Base-by-base conservation (phyloP, 768 basidiomycete genomes). In the Lyophyllum shimeji region DNA sequence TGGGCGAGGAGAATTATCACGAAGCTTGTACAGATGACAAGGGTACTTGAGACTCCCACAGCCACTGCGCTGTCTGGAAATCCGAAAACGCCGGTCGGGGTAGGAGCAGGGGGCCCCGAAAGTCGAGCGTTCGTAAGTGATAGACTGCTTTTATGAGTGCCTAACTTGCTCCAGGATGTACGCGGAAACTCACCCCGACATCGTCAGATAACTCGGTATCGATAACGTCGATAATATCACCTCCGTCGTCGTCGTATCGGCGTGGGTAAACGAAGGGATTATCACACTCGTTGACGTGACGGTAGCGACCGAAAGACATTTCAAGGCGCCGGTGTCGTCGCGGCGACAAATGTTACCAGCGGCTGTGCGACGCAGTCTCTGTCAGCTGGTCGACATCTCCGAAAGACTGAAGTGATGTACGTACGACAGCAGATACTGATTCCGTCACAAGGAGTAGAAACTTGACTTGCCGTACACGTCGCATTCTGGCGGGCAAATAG, bases 211-310 rank as follows among this genome's bases (percentile, higher is more conserved):
- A n/a, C 45, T 46, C 7, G 45, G 45, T 46, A 46, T 46, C 27
- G 21, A 46, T 24, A 46, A 12, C n/a, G 45, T 46, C 17, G 45
- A 46, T 4, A 24, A 5, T 29, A 46, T 17, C 1, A 46, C 45
- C 13, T 24, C 7, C 13, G 45, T 46, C 8, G 45, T 46, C 21
- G 45, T 46, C 2, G 55, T 56, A 15, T 20, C 43, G 24, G 50
- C 34, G 13, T 18, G 33, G n/a, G 13, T 51, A 13, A 27, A 2
- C n/a, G 25, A 24, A 17, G 34, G 37, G 17, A 25, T 40, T 27
- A 51, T 42, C n/a, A 27, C 25, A 25, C 43, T 56, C 29, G 33
- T 56, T 25, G 20, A 27, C n/a, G 47, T 49, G n/a, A 39, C 18
- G 4, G 21, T 40, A 25, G 37, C 50, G 31, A 51, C 50, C 18